Conservation (phyloP, 345 rosid species). For the Euphorbia pulcherrima region DNA sequence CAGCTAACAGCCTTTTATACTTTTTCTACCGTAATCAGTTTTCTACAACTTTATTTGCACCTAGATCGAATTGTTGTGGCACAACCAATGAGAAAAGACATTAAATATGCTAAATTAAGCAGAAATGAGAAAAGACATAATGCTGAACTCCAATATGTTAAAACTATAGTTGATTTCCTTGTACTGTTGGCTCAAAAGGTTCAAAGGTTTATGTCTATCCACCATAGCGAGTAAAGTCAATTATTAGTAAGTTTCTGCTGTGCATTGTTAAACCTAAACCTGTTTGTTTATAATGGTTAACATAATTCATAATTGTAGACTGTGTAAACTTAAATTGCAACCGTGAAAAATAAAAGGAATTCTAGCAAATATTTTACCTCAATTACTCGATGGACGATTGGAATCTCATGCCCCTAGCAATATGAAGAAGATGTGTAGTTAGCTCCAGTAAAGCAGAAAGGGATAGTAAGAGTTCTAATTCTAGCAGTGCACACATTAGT, state of each 20-base stretch:
- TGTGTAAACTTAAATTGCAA: background rate
- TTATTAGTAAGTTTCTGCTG: background rate
- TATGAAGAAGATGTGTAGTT: slow-evolving; percentile 1
- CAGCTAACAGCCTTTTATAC: background rate
- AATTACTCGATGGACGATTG: slow-evolving; percentile 50
- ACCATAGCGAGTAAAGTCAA: background rate
- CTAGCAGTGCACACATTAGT: no score
- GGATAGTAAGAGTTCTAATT: background rate
- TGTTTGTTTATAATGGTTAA: background rate
- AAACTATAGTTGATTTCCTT: background rate
- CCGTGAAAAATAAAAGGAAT: background rate
- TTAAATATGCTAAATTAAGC: background rate
- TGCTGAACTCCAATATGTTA: background rate
- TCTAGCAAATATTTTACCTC: slow-evolving; percentile 27
- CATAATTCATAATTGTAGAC: background rate
- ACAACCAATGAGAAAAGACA: no score
- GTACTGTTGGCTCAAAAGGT: background rate
- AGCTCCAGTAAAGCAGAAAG: background rate
- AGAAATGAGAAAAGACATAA: background rate
- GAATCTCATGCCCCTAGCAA: slow-evolving; percentile 39
- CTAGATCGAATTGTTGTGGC: no score
- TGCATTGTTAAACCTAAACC: background rate
- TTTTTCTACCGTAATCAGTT: background rate
- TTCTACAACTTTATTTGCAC: background rate
- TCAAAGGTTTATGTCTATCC: background rate